A percentile compares a stretch with the other conserved stretches of the same genome.
These are phyloP conservation scores for Nymphaea thermarum DNA, from an alignment of 164 flowering plant species.

Conservation along the genomic window DNA sequence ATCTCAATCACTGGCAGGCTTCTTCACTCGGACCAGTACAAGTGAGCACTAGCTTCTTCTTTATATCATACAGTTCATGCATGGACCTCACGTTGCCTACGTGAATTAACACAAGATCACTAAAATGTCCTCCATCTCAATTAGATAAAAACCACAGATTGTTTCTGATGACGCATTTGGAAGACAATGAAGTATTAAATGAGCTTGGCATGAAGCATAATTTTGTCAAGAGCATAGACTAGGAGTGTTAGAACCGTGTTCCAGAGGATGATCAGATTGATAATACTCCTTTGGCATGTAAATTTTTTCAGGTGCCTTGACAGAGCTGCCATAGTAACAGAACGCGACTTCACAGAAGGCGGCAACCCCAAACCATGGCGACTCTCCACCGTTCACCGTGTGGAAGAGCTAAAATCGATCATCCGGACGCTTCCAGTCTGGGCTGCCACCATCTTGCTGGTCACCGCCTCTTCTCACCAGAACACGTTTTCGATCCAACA, in stretches of 20 bases:
- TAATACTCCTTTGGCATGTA: background rate
- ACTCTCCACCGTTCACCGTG: constrained; percentile 13
- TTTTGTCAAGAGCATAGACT: too few species aligned
- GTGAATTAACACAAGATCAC: too few species aligned
- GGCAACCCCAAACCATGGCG: constrained; percentile 12
- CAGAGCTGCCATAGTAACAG: constrained; percentile 10
- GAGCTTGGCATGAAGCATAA: too few species aligned
- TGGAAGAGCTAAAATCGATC: constrained; percentile 15
- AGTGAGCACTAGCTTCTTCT: constrained; percentile 25
- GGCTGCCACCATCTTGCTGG: constrained; percentile 10
- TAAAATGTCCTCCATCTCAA: too few species aligned
- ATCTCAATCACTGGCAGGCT: constrained; percentile 46
- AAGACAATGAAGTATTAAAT: too few species aligned
- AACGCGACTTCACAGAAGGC: background rate
- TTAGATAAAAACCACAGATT: too few species aligned
- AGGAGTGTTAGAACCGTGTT: too few species aligned
- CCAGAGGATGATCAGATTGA: too few species aligned
- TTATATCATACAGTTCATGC: too few species aligned
- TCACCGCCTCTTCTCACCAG: constrained; percentile 10
- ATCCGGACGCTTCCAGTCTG: constrained; percentile 15
- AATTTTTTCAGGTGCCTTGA: constrained; percentile 7
- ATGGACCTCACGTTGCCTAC: too few species aligned
- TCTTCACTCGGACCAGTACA: constrained; percentile 45
- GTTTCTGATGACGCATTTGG: too few species aligned
- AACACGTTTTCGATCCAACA: constrained; percentile 13